phyloP scores from a whole-genome alignment of 768 basidiomycete species.

The Xerocomellus chrysenteron region DNA sequence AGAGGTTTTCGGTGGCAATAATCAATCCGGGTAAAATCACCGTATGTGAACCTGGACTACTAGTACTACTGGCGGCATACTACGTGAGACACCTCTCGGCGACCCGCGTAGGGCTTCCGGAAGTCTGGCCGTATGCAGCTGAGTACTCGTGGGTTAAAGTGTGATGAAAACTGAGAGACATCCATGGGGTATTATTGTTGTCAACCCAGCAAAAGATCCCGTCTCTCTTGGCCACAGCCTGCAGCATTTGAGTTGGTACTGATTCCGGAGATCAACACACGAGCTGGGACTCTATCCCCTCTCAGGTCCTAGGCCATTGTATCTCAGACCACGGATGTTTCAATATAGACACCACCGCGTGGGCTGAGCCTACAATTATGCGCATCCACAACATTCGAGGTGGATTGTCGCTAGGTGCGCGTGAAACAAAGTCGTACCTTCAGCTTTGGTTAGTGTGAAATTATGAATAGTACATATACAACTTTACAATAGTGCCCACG shows the following conservation, averaged over 20 bases:
- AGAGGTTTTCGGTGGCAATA: constrained; percentile 7
- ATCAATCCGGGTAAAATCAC: constrained; percentile 10
- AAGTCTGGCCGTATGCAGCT: not conserved
- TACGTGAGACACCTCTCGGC: not conserved
- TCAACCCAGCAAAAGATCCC: not conserved
- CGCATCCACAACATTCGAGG: not conserved
- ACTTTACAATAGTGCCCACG: too few relatives aligned
- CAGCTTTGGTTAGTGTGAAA: not conserved
- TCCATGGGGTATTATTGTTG: not conserved
- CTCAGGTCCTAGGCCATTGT: not conserved
- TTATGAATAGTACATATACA: not conserved
- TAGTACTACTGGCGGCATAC: not conserved
- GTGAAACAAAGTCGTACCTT: constrained; percentile 2
- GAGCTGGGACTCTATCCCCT: not conserved
- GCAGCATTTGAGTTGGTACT: not conserved
- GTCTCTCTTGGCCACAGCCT: not conserved
- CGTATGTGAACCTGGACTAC: not conserved
- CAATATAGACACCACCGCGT: not conserved
- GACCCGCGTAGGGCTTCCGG: not conserved
- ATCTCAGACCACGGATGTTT: not conserved
- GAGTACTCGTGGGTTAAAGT: constrained; percentile 11
- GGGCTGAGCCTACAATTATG: not conserved
- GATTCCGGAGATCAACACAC: not conserved
- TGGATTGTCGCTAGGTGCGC: not conserved
- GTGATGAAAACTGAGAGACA: not conserved